Conservation (phyloP, 345 rosid species). For the Citrus cavaleriei region DNA sequence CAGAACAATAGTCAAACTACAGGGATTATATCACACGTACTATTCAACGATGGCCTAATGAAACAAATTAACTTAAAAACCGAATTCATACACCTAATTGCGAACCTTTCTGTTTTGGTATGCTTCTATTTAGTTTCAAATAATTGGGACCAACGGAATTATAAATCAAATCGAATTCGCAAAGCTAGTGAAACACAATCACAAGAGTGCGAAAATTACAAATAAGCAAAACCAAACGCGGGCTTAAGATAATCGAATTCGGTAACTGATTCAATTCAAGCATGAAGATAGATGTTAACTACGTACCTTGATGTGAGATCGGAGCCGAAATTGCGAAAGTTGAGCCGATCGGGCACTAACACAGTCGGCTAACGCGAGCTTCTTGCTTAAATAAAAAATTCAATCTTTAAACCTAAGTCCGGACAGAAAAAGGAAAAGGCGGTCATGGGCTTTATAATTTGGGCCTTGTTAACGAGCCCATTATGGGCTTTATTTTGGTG, state of each 20-base stretch:
- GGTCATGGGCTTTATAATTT: too few relatives aligned
- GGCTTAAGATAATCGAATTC: not conserved
- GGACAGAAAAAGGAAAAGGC: accelerated
- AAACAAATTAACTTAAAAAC: not conserved
- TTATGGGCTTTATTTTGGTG: not conserved
- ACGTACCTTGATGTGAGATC: not conserved
- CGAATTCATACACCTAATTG: not conserved
- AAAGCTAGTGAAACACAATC: not conserved
- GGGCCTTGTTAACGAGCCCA: not conserved
- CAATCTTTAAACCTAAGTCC: not conserved
- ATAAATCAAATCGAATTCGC: not conserved
- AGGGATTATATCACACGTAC: not conserved
- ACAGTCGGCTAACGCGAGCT: not conserved
- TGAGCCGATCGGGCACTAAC: not conserved
- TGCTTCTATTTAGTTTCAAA: not conserved
- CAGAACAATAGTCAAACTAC: not conserved
- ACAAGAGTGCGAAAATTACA: not conserved
- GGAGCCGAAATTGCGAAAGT: not conserved
- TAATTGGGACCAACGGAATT: not conserved
- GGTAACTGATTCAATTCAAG: not conserved
- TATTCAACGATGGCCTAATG: not conserved
- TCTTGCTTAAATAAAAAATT: not conserved
- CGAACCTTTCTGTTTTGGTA: not conserved
- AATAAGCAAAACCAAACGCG: not conserved
- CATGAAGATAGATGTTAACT: not conserved